Base-by-base conservation (phyloP, 768 basidiomycete species). In the Lentinula edodes region DNA sequence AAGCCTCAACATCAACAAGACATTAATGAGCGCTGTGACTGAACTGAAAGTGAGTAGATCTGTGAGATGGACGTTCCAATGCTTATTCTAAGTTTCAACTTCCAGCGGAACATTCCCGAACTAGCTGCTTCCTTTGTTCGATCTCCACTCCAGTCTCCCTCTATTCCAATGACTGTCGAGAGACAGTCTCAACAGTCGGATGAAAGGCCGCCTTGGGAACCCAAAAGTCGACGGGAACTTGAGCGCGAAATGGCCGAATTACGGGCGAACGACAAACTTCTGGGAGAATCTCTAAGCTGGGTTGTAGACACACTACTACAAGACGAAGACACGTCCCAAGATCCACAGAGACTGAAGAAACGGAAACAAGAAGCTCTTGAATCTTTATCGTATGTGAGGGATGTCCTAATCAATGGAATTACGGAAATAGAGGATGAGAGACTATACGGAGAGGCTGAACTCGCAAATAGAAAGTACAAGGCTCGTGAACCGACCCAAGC, bases 41-140 rank as follows among this genome's bases (percentile, higher is more conserved):
- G 91, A 91, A 71, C 73, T 90, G 43, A 86, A 83, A 73, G 94
- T 91, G 66, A 67, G 82, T 28, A 28, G 28, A 28, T 68, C 35
- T 61, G 61, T 64, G 53, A 58, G 9, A 46, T 20, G 13, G 4
- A n/a, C 5, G 1, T 32, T 15, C 28, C n/a, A 5, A 6, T 15
- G 7, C 13, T 4, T 56, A 13, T 18, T 4, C 20, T 32, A 6
- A 56, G 5, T 42, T 7, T 32, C 23, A 18, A 9, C 52, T 63
- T 56, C 3, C 63, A 93, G 92, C 87, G 85, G 59, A 95, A 93
- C 71, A 83, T 96, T 12, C 93, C 94, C 2, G 94, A 96, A 65
- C 68, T 95, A n/a, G 78, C 88, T 10, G 81, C 83, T 8, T 84
- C 86, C 12, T 77, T 94, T 12, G 80, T 83, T 39, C 85, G 84